Percentiles rank a stretch among this genome's conserved stretches.
Evolutionary conservation across 2,329 filamentous ascomycete species (phyloP).

Genomic region (Paecilomyces sp.): DNA sequence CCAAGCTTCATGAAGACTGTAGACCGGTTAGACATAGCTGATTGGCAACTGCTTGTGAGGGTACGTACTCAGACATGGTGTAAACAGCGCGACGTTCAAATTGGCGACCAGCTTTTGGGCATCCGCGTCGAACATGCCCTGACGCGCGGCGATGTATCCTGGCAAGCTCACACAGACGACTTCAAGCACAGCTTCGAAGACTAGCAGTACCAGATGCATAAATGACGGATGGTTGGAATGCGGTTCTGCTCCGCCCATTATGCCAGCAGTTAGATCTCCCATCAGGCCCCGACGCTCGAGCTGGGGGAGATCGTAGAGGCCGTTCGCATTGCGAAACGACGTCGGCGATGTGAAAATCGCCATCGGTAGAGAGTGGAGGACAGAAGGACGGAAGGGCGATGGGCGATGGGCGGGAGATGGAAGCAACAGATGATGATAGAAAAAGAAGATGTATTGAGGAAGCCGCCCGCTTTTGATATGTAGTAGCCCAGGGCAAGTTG

Average conservation of each 20-base stretch:
- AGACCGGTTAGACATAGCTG: not conserved
- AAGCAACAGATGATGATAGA: not conserved
- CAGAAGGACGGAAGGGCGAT: not conserved
- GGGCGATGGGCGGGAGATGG: not conserved
- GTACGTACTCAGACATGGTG: constrained; percentile 79
- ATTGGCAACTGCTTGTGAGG: constrained; percentile 3
- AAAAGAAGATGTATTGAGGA: not conserved
- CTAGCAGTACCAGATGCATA: constrained; percentile 64
- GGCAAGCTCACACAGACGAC: constrained; percentile 92
- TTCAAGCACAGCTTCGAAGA: constrained; percentile 91
- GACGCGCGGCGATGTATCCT: constrained; percentile 82
- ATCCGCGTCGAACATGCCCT: constrained; percentile 90
- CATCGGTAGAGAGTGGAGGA: constrained; percentile 16
- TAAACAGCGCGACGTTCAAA: constrained; percentile 92
- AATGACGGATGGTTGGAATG: constrained; percentile 42
- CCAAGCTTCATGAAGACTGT: constrained; percentile 94
- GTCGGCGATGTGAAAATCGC: constrained; percentile 42
- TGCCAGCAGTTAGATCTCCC: constrained; percentile 10
- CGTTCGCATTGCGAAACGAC: constrained; percentile 40
- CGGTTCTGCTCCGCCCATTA: constrained; percentile 10
- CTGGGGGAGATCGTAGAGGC: constrained; percentile 6
- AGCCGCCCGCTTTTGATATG: not conserved
- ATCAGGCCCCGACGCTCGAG: constrained; percentile 11
- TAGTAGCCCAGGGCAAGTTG: not conserved
- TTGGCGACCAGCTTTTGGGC: constrained; percentile 96